Evolutionary conservation across 1,284 basidiomycete genomes (phyloP).

Genomic region (Grifola frondosa): DNA sequence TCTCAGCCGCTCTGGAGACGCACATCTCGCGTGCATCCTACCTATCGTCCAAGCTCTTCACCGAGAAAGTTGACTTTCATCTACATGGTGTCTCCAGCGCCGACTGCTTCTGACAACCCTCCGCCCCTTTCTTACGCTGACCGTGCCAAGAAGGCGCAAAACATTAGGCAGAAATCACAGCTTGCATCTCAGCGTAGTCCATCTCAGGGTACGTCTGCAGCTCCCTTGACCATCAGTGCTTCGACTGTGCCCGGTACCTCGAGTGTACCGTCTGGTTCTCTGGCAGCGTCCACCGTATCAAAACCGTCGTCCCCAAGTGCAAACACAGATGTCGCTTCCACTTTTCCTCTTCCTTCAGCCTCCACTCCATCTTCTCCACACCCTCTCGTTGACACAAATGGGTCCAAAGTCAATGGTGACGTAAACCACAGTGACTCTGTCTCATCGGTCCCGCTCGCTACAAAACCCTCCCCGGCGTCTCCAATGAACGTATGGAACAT

Average conservation of each 20-base stretch:
- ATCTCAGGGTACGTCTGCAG: constrained; percentile 12
- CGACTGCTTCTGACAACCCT: constrained; percentile 30
- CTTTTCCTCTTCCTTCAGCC: constrained; percentile 13
- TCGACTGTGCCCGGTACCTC: constrained; percentile 16
- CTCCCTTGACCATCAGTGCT: constrained; percentile 1
- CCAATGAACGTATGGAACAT: constrained; percentile 49
- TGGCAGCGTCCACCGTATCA: constrained; percentile 13
- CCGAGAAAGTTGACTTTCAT: neutral
- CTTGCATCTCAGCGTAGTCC: constrained; percentile 16
- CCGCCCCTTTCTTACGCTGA: constrained; percentile 58
- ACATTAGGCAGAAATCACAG: constrained; percentile 16
- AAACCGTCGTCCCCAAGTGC: constrained; percentile 16
- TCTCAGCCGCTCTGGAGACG: neutral
- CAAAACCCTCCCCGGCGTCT: constrained; percentile 24
- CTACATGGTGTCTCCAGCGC: constrained; percentile 41
- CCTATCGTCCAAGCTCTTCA: too few species aligned
- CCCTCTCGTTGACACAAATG: constrained; percentile 5
- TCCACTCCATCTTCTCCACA: constrained; percentile 8
- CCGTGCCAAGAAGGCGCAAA: constrained; percentile 48
- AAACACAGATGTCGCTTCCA: constrained; percentile 9
- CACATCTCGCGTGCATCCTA: constrained; percentile 5
- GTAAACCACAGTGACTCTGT: constrained; percentile 16
- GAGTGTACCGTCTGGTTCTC: constrained; percentile 13
- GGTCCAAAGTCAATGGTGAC: constrained; percentile 22
- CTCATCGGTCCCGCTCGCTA: constrained; percentile 8